phyloP scores from a whole-genome alignment of 1,284 basidiomycete genomes.

The Vanrija humicola region DNA sequence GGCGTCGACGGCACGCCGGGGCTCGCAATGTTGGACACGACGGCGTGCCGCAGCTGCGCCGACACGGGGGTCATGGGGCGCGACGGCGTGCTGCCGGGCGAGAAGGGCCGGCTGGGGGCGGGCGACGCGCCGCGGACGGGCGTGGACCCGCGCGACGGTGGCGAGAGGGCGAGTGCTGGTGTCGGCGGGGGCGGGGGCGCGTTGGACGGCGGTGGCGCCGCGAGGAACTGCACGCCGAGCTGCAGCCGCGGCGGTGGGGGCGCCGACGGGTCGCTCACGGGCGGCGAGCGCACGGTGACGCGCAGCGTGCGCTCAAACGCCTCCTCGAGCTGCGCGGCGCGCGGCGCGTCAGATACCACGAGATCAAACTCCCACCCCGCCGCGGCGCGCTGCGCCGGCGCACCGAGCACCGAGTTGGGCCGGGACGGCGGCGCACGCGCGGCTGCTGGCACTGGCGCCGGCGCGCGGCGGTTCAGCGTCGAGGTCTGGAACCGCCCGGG shows the following conservation, averaged over 20 bases:
- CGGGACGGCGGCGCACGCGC: neutral
- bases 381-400: neutral
- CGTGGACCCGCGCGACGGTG: constrained; percentile 13
- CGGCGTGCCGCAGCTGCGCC: constrained; percentile 35
- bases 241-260: constrained; percentile 11
- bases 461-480: constrained; percentile 40
- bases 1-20: constrained; percentile 3
- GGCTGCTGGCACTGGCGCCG: constrained; percentile 3
- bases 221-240: constrained; percentile 34
- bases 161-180: constrained; percentile 17
- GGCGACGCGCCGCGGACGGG: neutral
- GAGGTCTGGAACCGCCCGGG: constrained; percentile 77
- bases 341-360: constrained; percentile 12
- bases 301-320: constrained; percentile 22
- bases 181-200: constrained; percentile 1
- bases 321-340: constrained; percentile 21
- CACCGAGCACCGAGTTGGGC: neutral
- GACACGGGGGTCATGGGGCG: constrained; percentile 38
- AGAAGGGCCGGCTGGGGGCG: neutral
- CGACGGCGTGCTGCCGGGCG: constrained; percentile 6
- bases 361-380: constrained; percentile 37
- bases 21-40: constrained; percentile 14
- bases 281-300: constrained; percentile 23
- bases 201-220: constrained; percentile 1
- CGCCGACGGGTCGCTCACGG: neutral